phyloP scores from a whole-genome alignment of 352 stramenopile species.

The Pythium pyrilobum region DNA sequence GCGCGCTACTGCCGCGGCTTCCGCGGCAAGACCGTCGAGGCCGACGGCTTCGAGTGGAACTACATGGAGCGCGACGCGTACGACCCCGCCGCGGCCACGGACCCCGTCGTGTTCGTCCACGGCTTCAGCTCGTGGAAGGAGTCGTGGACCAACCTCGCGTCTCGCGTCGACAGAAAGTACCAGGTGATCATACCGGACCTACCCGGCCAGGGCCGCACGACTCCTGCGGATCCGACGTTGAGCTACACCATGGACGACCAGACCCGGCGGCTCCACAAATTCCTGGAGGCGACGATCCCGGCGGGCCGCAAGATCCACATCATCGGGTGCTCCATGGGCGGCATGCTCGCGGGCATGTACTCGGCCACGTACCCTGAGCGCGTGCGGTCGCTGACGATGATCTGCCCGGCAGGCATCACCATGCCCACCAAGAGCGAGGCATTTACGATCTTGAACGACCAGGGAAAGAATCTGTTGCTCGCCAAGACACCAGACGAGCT shows the following conservation, averaged over 20 bases:
- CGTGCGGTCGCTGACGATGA: constrained; percentile 53
- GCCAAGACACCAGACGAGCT: constrained; percentile 49
- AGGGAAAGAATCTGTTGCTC: constrained; percentile 56
- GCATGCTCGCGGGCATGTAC: constrained; percentile 64
- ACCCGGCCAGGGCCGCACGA: constrained; percentile 54
- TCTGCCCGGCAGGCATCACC: constrained; percentile 59
- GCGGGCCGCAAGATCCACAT: constrained; percentile 55
- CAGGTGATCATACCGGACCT: constrained; percentile 60
- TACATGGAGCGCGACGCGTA: constrained; percentile 61
- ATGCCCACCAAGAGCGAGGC: constrained; percentile 55
- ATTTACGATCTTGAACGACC: constrained; percentile 46
- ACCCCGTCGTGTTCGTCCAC: constrained; percentile 59
- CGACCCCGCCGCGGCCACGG: constrained; percentile 25
- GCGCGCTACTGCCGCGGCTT: constrained; percentile 51
- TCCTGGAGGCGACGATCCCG: constrained; percentile 42
- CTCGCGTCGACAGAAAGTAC: constrained; percentile 44
- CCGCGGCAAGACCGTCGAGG: constrained; percentile 28
- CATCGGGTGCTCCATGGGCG: constrained; percentile 71
- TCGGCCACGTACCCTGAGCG: constrained; percentile 47
- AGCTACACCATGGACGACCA: constrained; percentile 54
- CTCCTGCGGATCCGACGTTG: constrained; percentile 28
- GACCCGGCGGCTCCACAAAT: constrained; percentile 42
- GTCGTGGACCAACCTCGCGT: constrained; percentile 54
- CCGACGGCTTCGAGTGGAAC: constrained; percentile 60
- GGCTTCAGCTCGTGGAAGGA: constrained; percentile 68